These are phyloP conservation scores for Podospora pseudoanserina DNA, from an alignment of 495 filamentous ascomycete genomes.

Conservation along the genomic window DNA sequence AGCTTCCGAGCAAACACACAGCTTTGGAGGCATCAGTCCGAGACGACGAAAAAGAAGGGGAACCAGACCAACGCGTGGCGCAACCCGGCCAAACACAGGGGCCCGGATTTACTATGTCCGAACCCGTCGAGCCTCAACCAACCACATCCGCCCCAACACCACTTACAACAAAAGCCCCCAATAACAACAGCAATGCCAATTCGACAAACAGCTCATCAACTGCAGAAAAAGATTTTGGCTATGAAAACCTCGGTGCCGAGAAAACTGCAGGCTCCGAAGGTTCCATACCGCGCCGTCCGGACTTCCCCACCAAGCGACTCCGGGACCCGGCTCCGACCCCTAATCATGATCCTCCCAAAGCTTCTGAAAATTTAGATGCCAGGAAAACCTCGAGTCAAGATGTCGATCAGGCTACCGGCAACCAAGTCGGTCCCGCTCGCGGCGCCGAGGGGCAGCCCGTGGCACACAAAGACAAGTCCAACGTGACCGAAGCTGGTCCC, in stretches of 20 bases:
- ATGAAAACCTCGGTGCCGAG: constrained; percentile 26
- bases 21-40: not conserved
- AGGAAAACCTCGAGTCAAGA: not conserved
- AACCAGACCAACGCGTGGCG: not conserved
- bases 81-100: constrained; percentile 1
- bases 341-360: not conserved
- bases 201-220: not conserved
- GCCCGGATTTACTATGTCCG: not conserved
- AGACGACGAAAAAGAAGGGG: not conserved
- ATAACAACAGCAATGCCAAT: not conserved
- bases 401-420: constrained; percentile 12
- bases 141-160: constrained; percentile 10
- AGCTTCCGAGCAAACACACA: constrained; percentile 5
- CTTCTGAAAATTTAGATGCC: not conserved
- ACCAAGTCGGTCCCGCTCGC: constrained; percentile 20
- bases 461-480: not conserved
- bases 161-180: not conserved
- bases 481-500: not conserved
- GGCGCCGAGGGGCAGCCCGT: constrained; percentile 12
- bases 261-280: constrained; percentile 7
- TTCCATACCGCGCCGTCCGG: constrained; percentile 11
- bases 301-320: constrained; percentile 26
- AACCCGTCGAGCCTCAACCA: constrained; percentile 1
- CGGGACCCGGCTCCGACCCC: constrained; percentile 9
- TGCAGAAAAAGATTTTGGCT: not conserved